phyloP scores from a whole-genome alignment of 2,329 filamentous ascomycete species.

The Cryphonectria nitschkei region DNA sequence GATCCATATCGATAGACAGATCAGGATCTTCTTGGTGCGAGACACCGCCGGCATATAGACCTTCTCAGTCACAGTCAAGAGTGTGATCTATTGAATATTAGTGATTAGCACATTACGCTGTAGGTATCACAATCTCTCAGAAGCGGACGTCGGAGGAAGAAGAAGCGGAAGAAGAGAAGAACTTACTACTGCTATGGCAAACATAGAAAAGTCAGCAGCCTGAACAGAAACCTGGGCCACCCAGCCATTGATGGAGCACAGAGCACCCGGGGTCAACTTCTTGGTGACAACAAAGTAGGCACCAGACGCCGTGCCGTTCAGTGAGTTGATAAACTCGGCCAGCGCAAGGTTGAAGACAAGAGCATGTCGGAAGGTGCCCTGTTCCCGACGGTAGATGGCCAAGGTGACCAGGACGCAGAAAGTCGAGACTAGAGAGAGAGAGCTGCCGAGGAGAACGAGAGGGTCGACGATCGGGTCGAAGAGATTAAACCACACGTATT shows the following conservation, averaged over 20 bases:
- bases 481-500: constrained; percentile 7
- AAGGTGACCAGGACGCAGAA: constrained; percentile 11
- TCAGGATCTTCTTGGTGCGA: constrained; percentile 36
- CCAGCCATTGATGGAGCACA: constrained; percentile 48
- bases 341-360: constrained; percentile 11
- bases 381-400: constrained; percentile 8
- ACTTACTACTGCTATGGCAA: constrained; percentile 47
- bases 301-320: constrained; percentile 48
- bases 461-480: constrained; percentile 15
- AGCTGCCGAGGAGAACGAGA: constrained; percentile 11
- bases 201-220: constrained; percentile 47
- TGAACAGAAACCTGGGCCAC: constrained; percentile 51
- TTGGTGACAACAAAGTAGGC: constrained; percentile 37
- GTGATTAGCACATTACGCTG: not conserved
- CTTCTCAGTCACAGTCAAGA: constrained; percentile 33
- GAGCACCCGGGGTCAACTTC: constrained; percentile 35
- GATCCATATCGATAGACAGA: constrained; percentile 46
- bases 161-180: too few species aligned
- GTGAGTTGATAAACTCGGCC: constrained; percentile 44
- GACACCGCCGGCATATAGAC: constrained; percentile 39
- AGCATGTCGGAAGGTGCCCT: constrained; percentile 9
- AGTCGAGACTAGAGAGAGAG: constrained; percentile 2
- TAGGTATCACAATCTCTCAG: too few species aligned
- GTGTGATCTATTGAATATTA: constrained; percentile 2
- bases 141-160: too few species aligned